These are phyloP conservation scores for Boletus subcaerulescens DNA, from an alignment of 768 basidiomycete species.

Conservation along the genomic window DNA sequence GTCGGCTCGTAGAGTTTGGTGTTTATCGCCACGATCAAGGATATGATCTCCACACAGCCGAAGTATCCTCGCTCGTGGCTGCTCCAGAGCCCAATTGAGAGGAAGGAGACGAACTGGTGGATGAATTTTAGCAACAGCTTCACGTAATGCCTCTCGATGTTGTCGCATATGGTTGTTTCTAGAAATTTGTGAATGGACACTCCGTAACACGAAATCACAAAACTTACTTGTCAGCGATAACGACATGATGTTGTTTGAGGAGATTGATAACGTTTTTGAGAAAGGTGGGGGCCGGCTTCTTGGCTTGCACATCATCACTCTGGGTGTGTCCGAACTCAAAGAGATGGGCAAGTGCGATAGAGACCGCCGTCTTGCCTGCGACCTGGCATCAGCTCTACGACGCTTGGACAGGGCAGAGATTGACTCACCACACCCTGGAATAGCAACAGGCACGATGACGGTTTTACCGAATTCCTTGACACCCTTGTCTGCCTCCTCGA, in stretches of 20 bases:
- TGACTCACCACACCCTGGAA: slow-evolving; percentile 86
- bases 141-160: slow-evolving; percentile 72
- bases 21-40: slow-evolving; percentile 70
- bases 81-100: slow-evolving; percentile 69
- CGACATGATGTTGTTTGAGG: slow-evolving; percentile 65
- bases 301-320: slow-evolving; percentile 81
- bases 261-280: slow-evolving; percentile 66
- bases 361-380: slow-evolving; percentile 83
- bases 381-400: neutral
- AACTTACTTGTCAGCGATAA: slow-evolving; percentile 88
- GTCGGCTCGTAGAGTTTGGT: slow-evolving; percentile 76
- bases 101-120: slow-evolving; percentile 75
- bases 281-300: slow-evolving; percentile 70
- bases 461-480: slow-evolving; percentile 58
- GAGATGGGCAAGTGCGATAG: slow-evolving; percentile 73
- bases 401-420: neutral
- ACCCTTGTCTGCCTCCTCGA: slow-evolving; percentile 15
- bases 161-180: slow-evolving; percentile 88
- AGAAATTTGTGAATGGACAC: neutral
- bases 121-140: slow-evolving; percentile 40
- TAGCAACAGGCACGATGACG: slow-evolving; percentile 82
- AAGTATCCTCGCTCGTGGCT: slow-evolving; percentile 59
- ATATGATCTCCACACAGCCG: slow-evolving; percentile 79
- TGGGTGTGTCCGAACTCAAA: slow-evolving; percentile 92
- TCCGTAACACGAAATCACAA: neutral